Percentiles rank a stretch among this genome's conserved stretches.
Conservation (phyloP, 257 asterid species). For the Coffea eugenioides region DNA sequence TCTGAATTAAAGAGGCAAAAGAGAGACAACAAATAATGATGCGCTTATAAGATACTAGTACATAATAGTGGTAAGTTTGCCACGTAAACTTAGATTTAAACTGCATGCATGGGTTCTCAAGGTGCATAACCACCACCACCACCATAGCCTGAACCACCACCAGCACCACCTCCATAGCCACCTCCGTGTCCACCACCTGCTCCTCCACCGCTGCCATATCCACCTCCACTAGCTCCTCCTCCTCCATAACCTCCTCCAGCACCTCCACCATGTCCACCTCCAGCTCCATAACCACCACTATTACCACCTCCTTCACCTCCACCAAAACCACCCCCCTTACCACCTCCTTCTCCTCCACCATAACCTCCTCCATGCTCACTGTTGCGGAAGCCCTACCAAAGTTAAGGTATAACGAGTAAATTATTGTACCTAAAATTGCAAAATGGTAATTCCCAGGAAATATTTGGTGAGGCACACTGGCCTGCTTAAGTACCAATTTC, state of each 20-base stretch:
- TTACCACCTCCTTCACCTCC: not conserved
- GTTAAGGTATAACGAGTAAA: no score
- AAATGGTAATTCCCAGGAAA: no score
- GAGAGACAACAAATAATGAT: not conserved
- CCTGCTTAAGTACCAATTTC: no score
- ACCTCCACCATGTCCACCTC: constrained; percentile 9
- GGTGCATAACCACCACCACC: constrained; percentile 33
- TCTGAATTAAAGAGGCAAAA: not conserved
- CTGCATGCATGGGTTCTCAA: not conserved
- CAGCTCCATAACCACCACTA: constrained; percentile 11
- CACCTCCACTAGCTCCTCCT: not conserved
- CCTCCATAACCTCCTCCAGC: not conserved
- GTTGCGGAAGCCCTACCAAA: no score
- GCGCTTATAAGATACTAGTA: not conserved
- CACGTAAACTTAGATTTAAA: not conserved
- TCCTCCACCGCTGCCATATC: not conserved
- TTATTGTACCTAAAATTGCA: no score
- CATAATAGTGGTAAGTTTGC: not conserved
- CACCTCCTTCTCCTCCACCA: constrained; percentile 12
- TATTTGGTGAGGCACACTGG: no score
- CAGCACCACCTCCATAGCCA: constrained; percentile 14
- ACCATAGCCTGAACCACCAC: constrained; percentile 24
- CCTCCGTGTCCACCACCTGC: constrained; percentile 8
- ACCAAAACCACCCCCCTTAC: constrained; percentile 15
- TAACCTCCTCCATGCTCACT: constrained; percentile 9